phyloP scores from a whole-genome alignment of 805 yeast genomes.

The Maudiozyma pseudohumilis region DNA sequence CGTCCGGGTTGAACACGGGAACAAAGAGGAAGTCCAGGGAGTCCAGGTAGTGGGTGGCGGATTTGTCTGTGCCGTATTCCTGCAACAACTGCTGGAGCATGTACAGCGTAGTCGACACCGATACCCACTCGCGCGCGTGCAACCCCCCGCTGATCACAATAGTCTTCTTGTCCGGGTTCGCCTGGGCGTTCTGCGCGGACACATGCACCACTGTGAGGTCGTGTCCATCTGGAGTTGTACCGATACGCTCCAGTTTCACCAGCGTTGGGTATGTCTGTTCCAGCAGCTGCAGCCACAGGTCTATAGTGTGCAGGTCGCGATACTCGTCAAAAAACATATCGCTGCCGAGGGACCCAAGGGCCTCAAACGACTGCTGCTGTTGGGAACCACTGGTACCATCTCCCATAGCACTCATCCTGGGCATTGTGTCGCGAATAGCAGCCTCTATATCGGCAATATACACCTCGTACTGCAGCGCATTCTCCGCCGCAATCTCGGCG shows the following conservation, averaged over 20 bases:
- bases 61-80: constrained; percentile 34
- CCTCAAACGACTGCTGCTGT: not conserved
- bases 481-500: constrained; percentile 7
- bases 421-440: constrained; percentile 45
- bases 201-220: constrained; percentile 59
- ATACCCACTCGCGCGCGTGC: constrained; percentile 88
- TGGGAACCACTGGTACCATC: not conserved
- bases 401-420: constrained; percentile 24
- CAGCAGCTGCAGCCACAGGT: constrained; percentile 60
- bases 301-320: constrained; percentile 56
- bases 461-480: constrained; percentile 21
- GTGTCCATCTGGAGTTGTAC: constrained; percentile 67
- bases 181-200: constrained; percentile 36
- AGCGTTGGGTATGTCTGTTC: constrained; percentile 53
- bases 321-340: constrained; percentile 64
- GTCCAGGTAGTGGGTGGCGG: constrained; percentile 40
- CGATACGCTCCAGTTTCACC: constrained; percentile 56
- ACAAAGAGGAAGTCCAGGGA: constrained; percentile 62
- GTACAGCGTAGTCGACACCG: constrained; percentile 60
- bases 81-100: constrained; percentile 39
- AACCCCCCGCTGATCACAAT: constrained; percentile 74
- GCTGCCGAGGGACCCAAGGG: no score
- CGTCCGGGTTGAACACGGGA: constrained; percentile 88
- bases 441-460: constrained; percentile 51
- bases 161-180: constrained; percentile 42